Evolutionary conservation across 1,284 basidiomycete species (phyloP), one percentile per base, ranked within the genome.

Genomic region (Tilletia indica): DNA sequence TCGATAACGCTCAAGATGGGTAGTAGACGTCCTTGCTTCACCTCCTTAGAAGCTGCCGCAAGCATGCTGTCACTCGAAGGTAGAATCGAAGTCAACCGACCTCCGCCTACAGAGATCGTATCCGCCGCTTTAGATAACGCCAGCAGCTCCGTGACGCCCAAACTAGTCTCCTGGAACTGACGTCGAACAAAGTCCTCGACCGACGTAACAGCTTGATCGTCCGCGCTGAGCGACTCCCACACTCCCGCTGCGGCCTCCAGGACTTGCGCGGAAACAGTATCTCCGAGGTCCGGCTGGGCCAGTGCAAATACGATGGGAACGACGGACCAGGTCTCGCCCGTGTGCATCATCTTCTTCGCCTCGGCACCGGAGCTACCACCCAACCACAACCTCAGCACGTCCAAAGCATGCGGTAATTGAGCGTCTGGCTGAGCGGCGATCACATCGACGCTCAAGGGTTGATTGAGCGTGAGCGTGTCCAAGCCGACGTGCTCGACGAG

Each of bases 401-500:
- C 68, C 8, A 76, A 71, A 58, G 76, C 45, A n/a, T 76, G 71
- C 12, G 64, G 63, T 8, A 74, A 61, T 11, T 73, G 70, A 1
- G 49, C 68, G 25, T 71, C 71, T 4, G 66, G 42, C 31, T 64
- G 68, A 1, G 67, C 3, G 42, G 6, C 42, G 14, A 45, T 14
- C 42, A 45, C 42, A 14, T 45, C 42, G 14, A 45, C 42, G 42
- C 42, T 45, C 42, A 45, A 14, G 14, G 42, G 42, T 5, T 48
- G 51, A 19, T 58, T 4, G 8, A 70, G 49, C 64, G 73, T 73
- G 11, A 76, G 67, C 5, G 76, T 66, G 12, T 71, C 68, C 42
- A 68, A 67, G 11, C 72, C 64, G 12, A 78, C 72, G 64, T 76
- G 77, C 68, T 76, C 75, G 67, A 76, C 74, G 4, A 75, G 74